Conservation (phyloP, 2,329 filamentous ascomycete species). For the Penicillium palitans region DNA sequence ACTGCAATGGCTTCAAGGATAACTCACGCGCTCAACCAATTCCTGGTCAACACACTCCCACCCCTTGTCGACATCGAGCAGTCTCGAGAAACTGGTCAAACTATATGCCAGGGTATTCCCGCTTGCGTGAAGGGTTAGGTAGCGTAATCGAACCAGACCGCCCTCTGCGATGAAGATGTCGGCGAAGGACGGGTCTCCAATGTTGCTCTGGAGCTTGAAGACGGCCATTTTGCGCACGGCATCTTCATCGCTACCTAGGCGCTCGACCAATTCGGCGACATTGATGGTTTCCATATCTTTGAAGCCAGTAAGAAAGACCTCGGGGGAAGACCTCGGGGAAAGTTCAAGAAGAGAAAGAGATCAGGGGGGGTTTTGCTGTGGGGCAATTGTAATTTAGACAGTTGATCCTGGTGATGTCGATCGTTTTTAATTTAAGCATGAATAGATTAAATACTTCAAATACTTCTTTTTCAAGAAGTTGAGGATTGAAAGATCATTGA, state of each 20-base stretch:
- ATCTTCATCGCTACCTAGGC: constrained; percentile 69
- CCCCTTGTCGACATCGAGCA: constrained; percentile 95
- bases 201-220: constrained; percentile 93
- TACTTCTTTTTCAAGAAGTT: neutral
- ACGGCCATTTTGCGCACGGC: constrained; percentile 97
- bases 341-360: constrained; percentile 11
- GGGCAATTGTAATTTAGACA: constrained; percentile 11
- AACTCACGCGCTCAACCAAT: constrained; percentile 59
- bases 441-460: neutral
- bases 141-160: constrained; percentile 76
- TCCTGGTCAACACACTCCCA: constrained; percentile 70
- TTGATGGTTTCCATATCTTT: constrained; percentile 55
- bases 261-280: constrained; percentile 59
- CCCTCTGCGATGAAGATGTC: constrained; percentile 93
- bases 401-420: constrained; percentile 4
- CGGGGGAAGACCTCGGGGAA: neutral
- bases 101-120: constrained; percentile 97
- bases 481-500: neutral
- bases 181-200: constrained; percentile 94
- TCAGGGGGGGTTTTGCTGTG: constrained; percentile 15
- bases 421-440: constrained; percentile 1
- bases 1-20: neutral
- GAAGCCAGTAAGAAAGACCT: neutral
- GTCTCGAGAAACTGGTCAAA: constrained; percentile 78
- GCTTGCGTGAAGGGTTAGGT: constrained; percentile 77